Base-by-base conservation (phyloP, 495 filamentous ascomycete species). In the Neurospora sp. region DNA sequence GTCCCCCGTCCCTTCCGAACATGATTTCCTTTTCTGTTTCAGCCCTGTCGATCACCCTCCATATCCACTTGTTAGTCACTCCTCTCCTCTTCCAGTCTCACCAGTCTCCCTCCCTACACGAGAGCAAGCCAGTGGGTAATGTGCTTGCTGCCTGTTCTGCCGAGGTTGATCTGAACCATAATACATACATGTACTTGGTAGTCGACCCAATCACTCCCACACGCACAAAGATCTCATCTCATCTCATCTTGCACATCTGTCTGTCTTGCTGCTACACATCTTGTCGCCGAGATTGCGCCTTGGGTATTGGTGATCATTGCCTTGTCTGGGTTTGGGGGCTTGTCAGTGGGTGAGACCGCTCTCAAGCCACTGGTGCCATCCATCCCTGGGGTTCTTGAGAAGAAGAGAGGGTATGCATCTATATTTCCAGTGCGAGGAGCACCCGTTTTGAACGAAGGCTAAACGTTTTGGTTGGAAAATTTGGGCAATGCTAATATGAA, bases 11-110 rank as follows among this genome's bases (percentile, higher is more conserved):
- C 28, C 54, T 66, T 66, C 13, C 13, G 15, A 66, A 34, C 28
- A 66, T 66, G 54, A 66, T 34, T 28, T 34, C 54, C 54, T 66
- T 62, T 54, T 66, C 54, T 69, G 76, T 77, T 78, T 78, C 77
- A 78, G 77, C 77, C 77, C 72, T 76, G 77, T 71, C 72, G 76
- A 78, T 78, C 77, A 42, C 59, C 40, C 19, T 39, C 72, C n/a
- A 37, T 37, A 38, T 37, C 69, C 42, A 71, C 73, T 72, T 62
- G 3, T 31, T 31, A 62, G 54, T 19, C 54, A 62, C 15, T 34
- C 28, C 54, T 31, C 7, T 66, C 24, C 15, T 66, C 54, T 66
- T 15, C 13, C 24, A 62, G 21, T 28, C 11, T 59, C 24, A 54
- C 45, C 42, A 45, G 42, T 45, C 19, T n/a, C 19, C 43, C 43